phyloP scores from a whole-genome alignment of 192 early-diverging fungal genomes.

The Backusella psychrophila region DNA sequence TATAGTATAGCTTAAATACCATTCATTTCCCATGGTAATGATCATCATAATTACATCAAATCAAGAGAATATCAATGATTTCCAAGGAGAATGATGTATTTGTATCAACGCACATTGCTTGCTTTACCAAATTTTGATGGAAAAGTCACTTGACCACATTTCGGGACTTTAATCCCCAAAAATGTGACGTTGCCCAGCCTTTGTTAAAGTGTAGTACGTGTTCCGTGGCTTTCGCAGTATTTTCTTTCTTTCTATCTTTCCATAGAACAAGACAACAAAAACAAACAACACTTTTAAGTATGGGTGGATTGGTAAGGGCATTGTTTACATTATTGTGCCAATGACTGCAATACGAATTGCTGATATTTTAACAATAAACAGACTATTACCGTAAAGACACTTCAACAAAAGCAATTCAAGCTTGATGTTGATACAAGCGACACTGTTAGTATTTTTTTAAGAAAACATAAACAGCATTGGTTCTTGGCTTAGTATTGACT shows the following conservation, averaged over 20 bases:
- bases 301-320: constrained; percentile 3
- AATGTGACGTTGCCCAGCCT: neutral
- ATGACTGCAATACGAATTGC: too few species aligned
- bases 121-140: neutral
- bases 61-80: neutral
- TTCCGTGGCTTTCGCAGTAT: neutral
- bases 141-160: neutral
- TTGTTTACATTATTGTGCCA: too few species aligned
- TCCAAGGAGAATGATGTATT: neutral
- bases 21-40: neutral
- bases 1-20: neutral
- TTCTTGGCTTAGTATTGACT: neutral
- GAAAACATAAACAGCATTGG: too few species aligned
- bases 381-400: constrained; percentile 90
- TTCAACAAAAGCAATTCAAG: constrained; percentile 81
- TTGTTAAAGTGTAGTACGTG: neutral
- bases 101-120: neutral
- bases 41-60: neutral
- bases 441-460: constrained; percentile 39
- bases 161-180: neutral
- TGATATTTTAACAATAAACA: constrained; percentile 4
- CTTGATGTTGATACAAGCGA: constrained; percentile 72
- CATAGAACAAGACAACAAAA: neutral
- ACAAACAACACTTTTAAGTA: neutral
- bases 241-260: neutral